Evolutionary conservation across 1,284 basidiomycete genomes (phyloP).

Genomic region (Caloboletus firmus): DNA sequence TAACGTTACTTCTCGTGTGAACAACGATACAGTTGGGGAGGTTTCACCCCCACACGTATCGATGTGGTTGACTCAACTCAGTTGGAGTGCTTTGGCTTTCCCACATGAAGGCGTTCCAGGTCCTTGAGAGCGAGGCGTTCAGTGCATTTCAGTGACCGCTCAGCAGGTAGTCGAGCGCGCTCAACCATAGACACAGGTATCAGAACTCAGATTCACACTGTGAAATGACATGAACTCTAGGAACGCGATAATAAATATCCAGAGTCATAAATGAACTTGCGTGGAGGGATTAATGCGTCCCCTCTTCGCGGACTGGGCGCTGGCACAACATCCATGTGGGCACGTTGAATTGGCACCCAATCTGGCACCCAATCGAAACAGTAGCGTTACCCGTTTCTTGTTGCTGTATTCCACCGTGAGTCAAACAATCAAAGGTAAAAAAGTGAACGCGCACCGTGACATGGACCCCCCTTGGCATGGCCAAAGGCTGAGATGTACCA

Average conservation of each 20-base stretch:
- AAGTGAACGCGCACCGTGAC: background rate
- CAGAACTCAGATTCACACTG: too few relatives aligned
- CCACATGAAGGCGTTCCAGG: too few relatives aligned
- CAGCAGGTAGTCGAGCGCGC: too few relatives aligned
- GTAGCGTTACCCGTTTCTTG: background rate
- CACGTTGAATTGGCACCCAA: background rate
- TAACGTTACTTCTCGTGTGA: background rate
- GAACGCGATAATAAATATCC: too few relatives aligned
- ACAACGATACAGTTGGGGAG: too few relatives aligned
- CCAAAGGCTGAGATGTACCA: background rate
- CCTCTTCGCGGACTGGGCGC: background rate
- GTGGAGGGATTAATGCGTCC: background rate
- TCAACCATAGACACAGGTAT: too few relatives aligned
- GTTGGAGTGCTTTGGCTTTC: too few relatives aligned
- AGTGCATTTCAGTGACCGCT: too few relatives aligned
- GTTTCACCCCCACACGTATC: too few relatives aligned
- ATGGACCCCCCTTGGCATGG: background rate
- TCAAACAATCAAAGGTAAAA: background rate
- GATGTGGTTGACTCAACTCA: background rate
- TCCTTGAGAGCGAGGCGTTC: too few relatives aligned
- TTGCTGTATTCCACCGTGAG: background rate
- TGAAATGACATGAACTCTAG: too few relatives aligned
- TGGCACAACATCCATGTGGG: background rate
- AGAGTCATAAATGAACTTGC: too few relatives aligned
- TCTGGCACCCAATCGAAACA: background rate